These are phyloP conservation scores for Penicillium mononematosum DNA, from an alignment of 495 filamentous ascomycete species.

Conservation along the genomic window DNA sequence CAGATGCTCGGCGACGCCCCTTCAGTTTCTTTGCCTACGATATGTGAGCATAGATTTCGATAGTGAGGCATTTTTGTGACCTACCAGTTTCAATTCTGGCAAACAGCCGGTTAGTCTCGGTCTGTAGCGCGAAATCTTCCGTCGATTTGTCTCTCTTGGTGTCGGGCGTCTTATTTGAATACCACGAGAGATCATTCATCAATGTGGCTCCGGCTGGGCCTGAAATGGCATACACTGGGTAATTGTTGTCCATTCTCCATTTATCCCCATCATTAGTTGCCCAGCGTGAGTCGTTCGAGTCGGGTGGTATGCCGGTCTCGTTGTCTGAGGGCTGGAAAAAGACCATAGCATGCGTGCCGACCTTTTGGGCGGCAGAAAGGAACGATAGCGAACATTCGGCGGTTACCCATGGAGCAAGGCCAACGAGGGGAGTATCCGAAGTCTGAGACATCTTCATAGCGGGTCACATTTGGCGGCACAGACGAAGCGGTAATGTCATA, in stretches of 20 bases:
- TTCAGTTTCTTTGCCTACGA: constrained; percentile 25
- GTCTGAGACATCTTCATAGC: constrained; percentile 61
- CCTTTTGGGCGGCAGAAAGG: constrained; percentile 57
- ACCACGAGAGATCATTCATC: constrained; percentile 69
- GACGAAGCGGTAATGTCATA: constrained; percentile 52
- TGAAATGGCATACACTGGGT: constrained; percentile 82
- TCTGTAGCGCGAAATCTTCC: constrained; percentile 37
- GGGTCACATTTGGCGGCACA: constrained; percentile 73
- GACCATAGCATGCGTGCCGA: constrained; percentile 63
- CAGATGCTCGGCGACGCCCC: constrained; percentile 61
- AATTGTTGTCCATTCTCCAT: constrained; percentile 65
- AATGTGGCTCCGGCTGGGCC: constrained; percentile 61
- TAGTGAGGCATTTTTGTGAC: constrained; percentile 23
- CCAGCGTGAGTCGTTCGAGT: constrained; percentile 60
- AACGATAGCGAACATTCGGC: constrained; percentile 66
- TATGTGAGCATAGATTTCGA: constrained; percentile 1
- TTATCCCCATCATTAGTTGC: constrained; percentile 56
- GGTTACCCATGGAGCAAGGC: constrained; percentile 85
- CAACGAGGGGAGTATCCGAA: constrained; percentile 61
- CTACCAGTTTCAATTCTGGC: constrained; percentile 60
- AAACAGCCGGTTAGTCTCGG: constrained; percentile 57
- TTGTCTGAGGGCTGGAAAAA: constrained; percentile 66
- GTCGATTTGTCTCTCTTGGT: constrained; percentile 15
- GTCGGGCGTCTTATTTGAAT: constrained; percentile 67
- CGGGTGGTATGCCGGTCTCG: constrained; percentile 58